Base-by-base conservation (phyloP, 2,329 filamentous ascomycete genomes). In the Aspergillus pseudotamarii region DNA sequence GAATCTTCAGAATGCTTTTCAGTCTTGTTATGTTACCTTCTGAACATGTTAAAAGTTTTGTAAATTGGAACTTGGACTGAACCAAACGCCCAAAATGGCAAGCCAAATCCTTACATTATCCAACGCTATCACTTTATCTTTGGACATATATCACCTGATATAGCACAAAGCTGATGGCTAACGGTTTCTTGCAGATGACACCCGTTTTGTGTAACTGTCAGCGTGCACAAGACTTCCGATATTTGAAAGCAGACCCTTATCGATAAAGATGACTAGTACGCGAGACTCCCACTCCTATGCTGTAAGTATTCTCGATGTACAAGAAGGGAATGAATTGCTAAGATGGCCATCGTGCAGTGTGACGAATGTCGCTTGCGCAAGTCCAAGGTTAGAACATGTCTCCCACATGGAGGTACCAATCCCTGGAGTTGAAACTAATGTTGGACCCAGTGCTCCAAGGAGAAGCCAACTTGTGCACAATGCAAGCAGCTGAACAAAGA, bases 281-380 rank as follows among this genome's bases (percentile, higher is more conserved):
- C 76, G 76, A 64, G 76, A 79, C 71, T 77, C 74, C 54, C 76
- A 79, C 65, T 77, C 76, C 56, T 79, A 76, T 66, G 76, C 76
- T 70, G 76, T 79, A 72, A 71, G 76, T 75, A 14, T 21, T 26
- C 14, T 30, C 8, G 16, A 50, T 53, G n/a, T n/a, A 21, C 16
- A 41, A 32, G 46, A n/a, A 26, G 28, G 21, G 32, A 43, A 53
- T 59, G 8, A 21, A 26, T 34, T 10, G n/a, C 55, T 56, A 66
- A 34, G 30, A 59, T 68, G 57, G 62, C 36, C 16, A 5, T 58
- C 16, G 58, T 26, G 57, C 59, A 79, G 76, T 79, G 76, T 69
- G 76, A 79, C 69, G 76, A 79, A 69, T 79, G 76, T 61, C 75
- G 76, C 58, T 69, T 78, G 34, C 72, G 76, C 64, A 79, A 79